A percentile compares a stretch with the other conserved stretches of the same genome.
Conservation (phyloP, 1,284 basidiomycete species). For the Farysia itapuensis region DNA sequence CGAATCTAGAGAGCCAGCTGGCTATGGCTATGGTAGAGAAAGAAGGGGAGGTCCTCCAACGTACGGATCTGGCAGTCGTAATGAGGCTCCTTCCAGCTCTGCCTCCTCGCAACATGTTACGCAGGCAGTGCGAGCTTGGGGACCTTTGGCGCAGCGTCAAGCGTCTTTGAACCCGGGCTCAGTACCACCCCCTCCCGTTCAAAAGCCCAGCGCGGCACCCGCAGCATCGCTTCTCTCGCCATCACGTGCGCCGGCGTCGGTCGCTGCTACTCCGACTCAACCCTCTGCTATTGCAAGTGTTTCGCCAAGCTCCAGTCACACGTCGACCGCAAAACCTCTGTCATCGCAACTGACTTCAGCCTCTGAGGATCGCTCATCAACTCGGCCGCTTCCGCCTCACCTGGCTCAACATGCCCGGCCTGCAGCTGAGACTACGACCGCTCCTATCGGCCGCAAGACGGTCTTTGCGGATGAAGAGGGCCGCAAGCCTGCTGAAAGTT, state of each 20-base stretch:
- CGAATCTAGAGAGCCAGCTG: slow-evolving; percentile 17
- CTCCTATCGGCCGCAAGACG: slow-evolving; percentile 15
- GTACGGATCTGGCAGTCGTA: slow-evolving; percentile 8
- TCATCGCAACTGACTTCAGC: slow-evolving; percentile 22
- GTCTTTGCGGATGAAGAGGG: slow-evolving; percentile 17
- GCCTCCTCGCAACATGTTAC: slow-evolving; percentile 10
- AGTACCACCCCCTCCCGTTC: slow-evolving; percentile 5
- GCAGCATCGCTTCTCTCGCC: background rate
- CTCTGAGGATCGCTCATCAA: slow-evolving; percentile 9
- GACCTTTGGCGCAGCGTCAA: slow-evolving; percentile 50
- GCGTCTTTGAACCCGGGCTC: slow-evolving; percentile 38
- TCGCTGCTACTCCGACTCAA: background rate
- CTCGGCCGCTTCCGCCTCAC: slow-evolving; percentile 37
- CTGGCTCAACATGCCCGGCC: slow-evolving; percentile 28
- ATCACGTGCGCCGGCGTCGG: background rate
- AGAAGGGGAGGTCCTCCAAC: slow-evolving; percentile 10
- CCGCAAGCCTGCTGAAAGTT: slow-evolving; percentile 2
- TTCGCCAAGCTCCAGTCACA: background rate
- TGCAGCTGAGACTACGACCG: slow-evolving; percentile 2
- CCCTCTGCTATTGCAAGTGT: background rate
- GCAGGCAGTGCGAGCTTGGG: slow-evolving; percentile 44
- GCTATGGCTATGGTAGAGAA: slow-evolving; percentile 22
- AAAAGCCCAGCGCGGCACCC: background rate
- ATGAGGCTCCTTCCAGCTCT: slow-evolving; percentile 5
- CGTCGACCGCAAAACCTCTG: slow-evolving; percentile 14